Percentiles rank a stretch among this genome's conserved stretches.
These are phyloP conservation scores for Penicillium verrucosum DNA, from an alignment of 2,329 filamentous ascomycete genomes.

Conservation along the genomic window DNA sequence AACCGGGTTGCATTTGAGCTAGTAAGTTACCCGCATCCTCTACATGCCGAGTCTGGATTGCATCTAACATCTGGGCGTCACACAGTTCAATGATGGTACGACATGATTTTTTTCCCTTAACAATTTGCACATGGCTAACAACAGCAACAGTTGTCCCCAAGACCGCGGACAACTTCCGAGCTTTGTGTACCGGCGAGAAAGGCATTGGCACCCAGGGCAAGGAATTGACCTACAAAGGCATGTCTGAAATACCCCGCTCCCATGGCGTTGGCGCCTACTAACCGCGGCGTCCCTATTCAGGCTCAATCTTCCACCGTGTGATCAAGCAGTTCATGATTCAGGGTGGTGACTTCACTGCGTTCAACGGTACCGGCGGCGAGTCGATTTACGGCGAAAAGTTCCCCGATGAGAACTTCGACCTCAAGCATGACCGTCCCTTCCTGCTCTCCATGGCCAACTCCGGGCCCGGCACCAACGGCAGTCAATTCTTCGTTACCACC, in stretches of 20 bases:
- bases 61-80: slow-evolving; percentile 20
- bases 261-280: background rate
- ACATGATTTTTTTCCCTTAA: slow-evolving; percentile 6
- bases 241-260: slow-evolving; percentile 7
- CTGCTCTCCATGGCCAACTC: slow-evolving; percentile 97
- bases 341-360: slow-evolving; percentile 92
- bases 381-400: slow-evolving; percentile 98
- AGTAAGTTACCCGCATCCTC: slow-evolving; percentile 43
- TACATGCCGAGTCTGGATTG: slow-evolving; percentile 1
- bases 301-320: slow-evolving; percentile 87
- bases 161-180: slow-evolving; percentile 94
- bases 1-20: slow-evolving; percentile 88
- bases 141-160: slow-evolving; percentile 69
- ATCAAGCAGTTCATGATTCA: slow-evolving; percentile 99
- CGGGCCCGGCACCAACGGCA: slow-evolving; percentile 91
- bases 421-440: slow-evolving; percentile 90
- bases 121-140: background rate
- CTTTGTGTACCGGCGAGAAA: slow-evolving; percentile 92
- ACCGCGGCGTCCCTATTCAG: slow-evolving; percentile 34
- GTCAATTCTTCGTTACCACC: slow-evolving; percentile 97
- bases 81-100: slow-evolving; percentile 50
- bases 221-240: slow-evolving; percentile 82
- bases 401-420: slow-evolving; percentile 89
- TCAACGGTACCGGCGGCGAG: slow-evolving; percentile 93
- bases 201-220: slow-evolving; percentile 76